Percentiles rank a stretch among this genome's conserved stretches.
phyloP scores from a whole-genome alignment of 208 protist species.

The Crithidia bombi region DNA sequence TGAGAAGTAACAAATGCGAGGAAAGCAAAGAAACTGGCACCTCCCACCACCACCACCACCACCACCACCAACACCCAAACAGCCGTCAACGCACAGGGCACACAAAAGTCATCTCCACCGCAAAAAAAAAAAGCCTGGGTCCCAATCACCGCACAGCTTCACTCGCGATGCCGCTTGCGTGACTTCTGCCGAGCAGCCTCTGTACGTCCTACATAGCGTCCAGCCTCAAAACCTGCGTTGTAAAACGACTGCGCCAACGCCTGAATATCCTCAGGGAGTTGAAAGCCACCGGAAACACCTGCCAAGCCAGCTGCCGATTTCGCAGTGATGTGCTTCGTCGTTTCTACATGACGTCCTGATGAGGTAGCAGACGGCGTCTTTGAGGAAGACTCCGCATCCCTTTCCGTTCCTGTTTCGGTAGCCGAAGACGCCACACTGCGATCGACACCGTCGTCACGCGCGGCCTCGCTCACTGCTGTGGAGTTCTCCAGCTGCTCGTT shows the following conservation, averaged over 20 bases:
- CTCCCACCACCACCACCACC: no score
- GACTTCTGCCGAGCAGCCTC: constrained; percentile 1
- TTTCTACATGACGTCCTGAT: neutral
- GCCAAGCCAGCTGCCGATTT: neutral
- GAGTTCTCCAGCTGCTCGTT: constrained; percentile 70
- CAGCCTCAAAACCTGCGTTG: constrained; percentile 60
- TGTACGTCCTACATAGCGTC: constrained; percentile 33
- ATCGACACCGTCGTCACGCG: neutral
- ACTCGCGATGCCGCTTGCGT: constrained; percentile 23
- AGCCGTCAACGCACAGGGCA: no score
- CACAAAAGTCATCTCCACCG: no score
- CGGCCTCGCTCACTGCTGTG: constrained; percentile 7
- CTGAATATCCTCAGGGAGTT: constrained; percentile 46
- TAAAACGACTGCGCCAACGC: constrained; percentile 59
- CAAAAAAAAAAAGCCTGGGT: no score
- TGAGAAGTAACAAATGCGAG: no score
- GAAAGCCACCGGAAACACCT: neutral
- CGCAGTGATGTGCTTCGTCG: neutral
- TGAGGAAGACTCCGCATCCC: neutral
- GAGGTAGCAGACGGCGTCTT: neutral
- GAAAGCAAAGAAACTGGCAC: no score
- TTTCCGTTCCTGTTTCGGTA: neutral
- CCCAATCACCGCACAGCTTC: neutral
- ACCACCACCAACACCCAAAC: no score
- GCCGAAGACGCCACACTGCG: neutral